Percentiles rank a stretch among this genome's conserved stretches.
These are phyloP conservation scores for Phytophthora citrophthora DNA, from an alignment of 352 stramenopile species.

Conservation along the genomic window DNA sequence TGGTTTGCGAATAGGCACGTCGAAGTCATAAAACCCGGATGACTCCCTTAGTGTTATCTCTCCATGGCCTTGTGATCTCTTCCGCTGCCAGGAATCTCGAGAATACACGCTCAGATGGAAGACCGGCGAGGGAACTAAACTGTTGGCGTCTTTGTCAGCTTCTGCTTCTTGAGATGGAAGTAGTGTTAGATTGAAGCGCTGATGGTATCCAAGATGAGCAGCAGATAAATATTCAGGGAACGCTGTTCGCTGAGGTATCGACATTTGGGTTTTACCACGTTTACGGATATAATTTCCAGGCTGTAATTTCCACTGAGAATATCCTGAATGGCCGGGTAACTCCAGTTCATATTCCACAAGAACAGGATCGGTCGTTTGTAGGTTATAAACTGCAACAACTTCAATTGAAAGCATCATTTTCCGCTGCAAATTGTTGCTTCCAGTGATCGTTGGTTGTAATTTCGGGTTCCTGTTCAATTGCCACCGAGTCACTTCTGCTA, in stretches of 20 bases:
- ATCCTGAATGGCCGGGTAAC: conserved; percentile 4
- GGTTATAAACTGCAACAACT: conserved; percentile 36
- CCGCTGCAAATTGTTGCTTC: neutral
- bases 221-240: conserved; percentile 10
- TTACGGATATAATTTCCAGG: conserved; percentile 3
- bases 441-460: neutral
- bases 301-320: conserved; percentile 30
- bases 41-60: conserved; percentile 41
- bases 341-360: conserved; percentile 39
- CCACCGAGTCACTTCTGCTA: conserved; percentile 35
- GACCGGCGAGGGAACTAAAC: conserved; percentile 9
- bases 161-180: neutral
- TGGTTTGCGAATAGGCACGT: conserved; percentile 45
- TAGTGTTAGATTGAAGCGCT: conserved; percentile 34
- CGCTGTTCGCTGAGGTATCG: conserved; percentile 15
- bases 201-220: conserved; percentile 28
- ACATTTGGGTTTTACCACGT: conserved; percentile 28
- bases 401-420: conserved; percentile 35
- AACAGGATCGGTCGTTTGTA: conserved; percentile 28
- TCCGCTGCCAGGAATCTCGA: conserved; percentile 53
- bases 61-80: conserved; percentile 40
- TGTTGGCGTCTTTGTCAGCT: neutral
- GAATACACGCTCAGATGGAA: conserved; percentile 52
- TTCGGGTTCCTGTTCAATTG: conserved; percentile 18
- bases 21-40: conserved; percentile 39